Evolutionary conservation across 495 filamentous ascomycete species (phyloP), one percentile per base, ranked within the genome.

Genomic region (Durotheca rogersii): DNA sequence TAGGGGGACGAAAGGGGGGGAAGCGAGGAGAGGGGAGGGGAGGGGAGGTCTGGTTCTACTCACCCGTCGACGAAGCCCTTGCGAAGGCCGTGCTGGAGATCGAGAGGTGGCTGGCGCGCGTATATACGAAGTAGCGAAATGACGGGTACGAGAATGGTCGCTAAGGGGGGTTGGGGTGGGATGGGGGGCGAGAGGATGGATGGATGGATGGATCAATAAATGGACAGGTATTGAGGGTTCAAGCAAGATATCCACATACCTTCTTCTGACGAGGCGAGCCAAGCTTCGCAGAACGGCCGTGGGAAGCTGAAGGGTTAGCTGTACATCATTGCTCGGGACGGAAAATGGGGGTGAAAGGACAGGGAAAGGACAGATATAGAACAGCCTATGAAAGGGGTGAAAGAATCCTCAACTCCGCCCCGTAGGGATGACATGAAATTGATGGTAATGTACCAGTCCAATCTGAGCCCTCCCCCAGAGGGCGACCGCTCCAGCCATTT

Each of bases 251-350:
- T n/a, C n/a, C n/a, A n/a, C n/a, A n/a, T n/a, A n/a, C n/a, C n/a
- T n/a, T n/a, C n/a, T n/a, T n/a, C n/a, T n/a, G n/a, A n/a, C n/a
- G n/a, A n/a, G n/a, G n/a, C n/a, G n/a, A n/a, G n/a, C n/a, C n/a
- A n/a, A n/a, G n/a, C n/a, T n/a, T 35, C 47, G 7, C 36, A 20
- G 31, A 37, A 14, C 21, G 35, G 41, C 49, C 45, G 49, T 41
- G 53, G 45, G 50, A 50, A 50, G 45, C 35, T 40, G 39, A 49
- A 46, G 30, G n/a, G 56, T 59, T 59, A 59, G 56, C 56, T 46
- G 51, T 50, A 59, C 56, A 50, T n/a, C n/a, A n/a, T n/a, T n/a
- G n/a, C n/a, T n/a, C 43, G 36, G 20, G 33, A 25, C 14, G 31
- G 35, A 40, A 5, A 7, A 15, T 49, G 41, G 48, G 18, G 29